These are phyloP conservation scores for Agapanthus africanus DNA, from an alignment of 106 monocot species.

Conservation along the genomic window DNA sequence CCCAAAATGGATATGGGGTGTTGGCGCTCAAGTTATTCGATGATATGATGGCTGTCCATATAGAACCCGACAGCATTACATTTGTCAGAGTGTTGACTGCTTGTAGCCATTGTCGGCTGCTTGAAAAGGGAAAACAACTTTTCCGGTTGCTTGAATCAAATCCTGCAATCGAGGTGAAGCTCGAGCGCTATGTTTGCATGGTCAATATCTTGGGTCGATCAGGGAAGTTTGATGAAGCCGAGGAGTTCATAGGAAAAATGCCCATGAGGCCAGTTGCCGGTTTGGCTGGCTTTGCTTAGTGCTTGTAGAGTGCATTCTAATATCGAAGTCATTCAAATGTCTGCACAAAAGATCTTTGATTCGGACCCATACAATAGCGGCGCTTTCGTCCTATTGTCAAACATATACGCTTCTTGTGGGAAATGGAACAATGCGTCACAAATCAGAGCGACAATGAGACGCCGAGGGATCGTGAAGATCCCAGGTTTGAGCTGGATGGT, in stretches of 20 bases:
- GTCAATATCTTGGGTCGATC: constrained; percentile 72
- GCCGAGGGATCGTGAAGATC: constrained; percentile 33
- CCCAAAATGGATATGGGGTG: constrained; percentile 60
- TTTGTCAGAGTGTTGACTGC: constrained; percentile 62
- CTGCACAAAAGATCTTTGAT: constrained; percentile 39
- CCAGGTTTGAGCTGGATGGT: constrained; percentile 66
- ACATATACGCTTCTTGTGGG: constrained; percentile 59
- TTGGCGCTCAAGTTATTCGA: constrained; percentile 36
- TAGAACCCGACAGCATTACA: constrained; percentile 74
- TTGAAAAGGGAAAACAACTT: constrained; percentile 49
- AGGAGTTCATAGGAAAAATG: constrained; percentile 52
- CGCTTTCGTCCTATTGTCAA: constrained; percentile 56
- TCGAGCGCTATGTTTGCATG: constrained; percentile 72
- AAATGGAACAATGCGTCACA: constrained; percentile 57
- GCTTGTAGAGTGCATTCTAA: constrained; percentile 50
- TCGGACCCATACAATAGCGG: constrained; percentile 52
- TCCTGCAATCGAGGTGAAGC: constrained; percentile 28
- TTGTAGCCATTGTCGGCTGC: constrained; percentile 76
- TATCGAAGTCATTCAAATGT: constrained; percentile 32
- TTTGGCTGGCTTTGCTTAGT: constrained; percentile 67
- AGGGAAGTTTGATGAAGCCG: constrained; percentile 57
- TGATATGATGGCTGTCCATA: constrained; percentile 29
- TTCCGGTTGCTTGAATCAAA: constrained; percentile 41
- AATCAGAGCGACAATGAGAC: constrained; percentile 48
- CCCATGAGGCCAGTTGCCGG: constrained; percentile 34